Percentiles rank a stretch among this genome's conserved stretches.
These are phyloP conservation scores for Funneliformis mosseae DNA, from an alignment of 192 early-diverging fungal genomes.

Conservation along the genomic window DNA sequence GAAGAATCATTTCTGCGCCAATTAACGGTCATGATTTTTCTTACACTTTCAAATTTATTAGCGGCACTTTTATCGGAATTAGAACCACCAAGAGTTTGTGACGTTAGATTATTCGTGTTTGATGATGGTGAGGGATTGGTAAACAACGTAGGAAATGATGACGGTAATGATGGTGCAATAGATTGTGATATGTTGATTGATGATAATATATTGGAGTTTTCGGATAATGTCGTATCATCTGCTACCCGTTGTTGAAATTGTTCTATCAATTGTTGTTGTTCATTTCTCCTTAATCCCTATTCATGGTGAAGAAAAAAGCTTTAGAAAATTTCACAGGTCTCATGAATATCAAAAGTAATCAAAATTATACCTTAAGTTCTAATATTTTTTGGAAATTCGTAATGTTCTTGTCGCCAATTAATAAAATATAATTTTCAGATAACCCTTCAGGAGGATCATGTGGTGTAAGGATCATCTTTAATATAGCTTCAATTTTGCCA, in stretches of 20 bases:
- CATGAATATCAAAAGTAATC: not conserved
- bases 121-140: not conserved
- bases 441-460: slow-evolving; percentile 81
- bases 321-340: not conserved
- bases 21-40: slow-evolving; percentile 9
- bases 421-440: slow-evolving; percentile 85
- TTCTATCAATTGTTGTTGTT: slow-evolving; percentile 61
- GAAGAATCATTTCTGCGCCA: not conserved
- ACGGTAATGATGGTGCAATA: slow-evolving; percentile 6
- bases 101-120: not conserved
- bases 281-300: slow-evolving; percentile 58
- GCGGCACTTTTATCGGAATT: slow-evolving; percentile 7
- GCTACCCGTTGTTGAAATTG: slow-evolving; percentile 50
- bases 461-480: slow-evolving; percentile 89
- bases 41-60: slow-evolving; percentile 19
- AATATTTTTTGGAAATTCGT: slow-evolving; percentile 79
- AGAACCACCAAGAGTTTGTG: not conserved
- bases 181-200: slow-evolving; percentile 14
- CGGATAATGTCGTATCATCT: slow-evolving; percentile 43
- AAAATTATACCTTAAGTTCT: slow-evolving; percentile 72
- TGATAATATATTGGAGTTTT: slow-evolving; percentile 52
- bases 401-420: slow-evolving; percentile 73
- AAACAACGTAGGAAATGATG: slow-evolving; percentile 16
- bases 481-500: slow-evolving; percentile 77
- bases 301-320: not conserved